These are phyloP conservation scores for Scutellaria barbata DNA, from an alignment of 257 asterid species.

Conservation along the genomic window DNA sequence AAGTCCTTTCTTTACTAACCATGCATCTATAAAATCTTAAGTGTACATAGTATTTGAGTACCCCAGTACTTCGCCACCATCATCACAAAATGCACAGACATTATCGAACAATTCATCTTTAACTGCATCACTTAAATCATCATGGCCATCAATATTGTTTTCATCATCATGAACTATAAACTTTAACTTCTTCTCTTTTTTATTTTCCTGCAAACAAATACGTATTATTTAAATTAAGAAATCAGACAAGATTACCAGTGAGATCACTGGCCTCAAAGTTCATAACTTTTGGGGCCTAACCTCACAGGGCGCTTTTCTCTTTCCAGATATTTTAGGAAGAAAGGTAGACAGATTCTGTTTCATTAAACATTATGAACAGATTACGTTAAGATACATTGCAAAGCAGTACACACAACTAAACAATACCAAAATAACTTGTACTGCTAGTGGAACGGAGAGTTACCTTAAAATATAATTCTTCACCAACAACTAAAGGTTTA, in stretches of 20 bases:
- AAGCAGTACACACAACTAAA: background rate
- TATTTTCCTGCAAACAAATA: conserved; percentile 43
- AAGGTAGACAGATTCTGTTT: conserved; percentile 52
- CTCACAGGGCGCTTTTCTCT: conserved; percentile 44
- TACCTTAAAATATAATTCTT: conserved; percentile 15
- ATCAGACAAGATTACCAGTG: background rate
- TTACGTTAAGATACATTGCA: conserved; percentile 13
- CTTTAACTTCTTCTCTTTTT: conserved; percentile 38
- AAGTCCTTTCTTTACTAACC: conserved; percentile 8
- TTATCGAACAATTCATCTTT: conserved; percentile 48
- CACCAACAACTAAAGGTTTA: conserved; percentile 21
- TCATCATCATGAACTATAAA: conserved; percentile 45
- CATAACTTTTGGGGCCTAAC: conserved; percentile 36
- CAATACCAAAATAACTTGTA: conserved; percentile 26
- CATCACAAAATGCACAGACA: conserved; percentile 72
- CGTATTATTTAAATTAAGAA: conserved; percentile 13
- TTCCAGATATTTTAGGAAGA: conserved; percentile 48
- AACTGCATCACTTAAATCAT: conserved; percentile 41
- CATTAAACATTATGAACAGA: conserved; percentile 29
- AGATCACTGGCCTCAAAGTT: conserved; percentile 24
- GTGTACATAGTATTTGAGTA: conserved; percentile 42
- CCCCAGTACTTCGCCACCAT: conserved; percentile 74
- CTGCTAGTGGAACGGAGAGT: background rate
- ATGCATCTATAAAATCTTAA: conserved; percentile 30
- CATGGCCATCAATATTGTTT: conserved; percentile 26